Percentiles rank a stretch among this genome's conserved stretches.
phyloP scores from a whole-genome alignment of 257 asterid genomes.

The Marsdenia floribunda region DNA sequence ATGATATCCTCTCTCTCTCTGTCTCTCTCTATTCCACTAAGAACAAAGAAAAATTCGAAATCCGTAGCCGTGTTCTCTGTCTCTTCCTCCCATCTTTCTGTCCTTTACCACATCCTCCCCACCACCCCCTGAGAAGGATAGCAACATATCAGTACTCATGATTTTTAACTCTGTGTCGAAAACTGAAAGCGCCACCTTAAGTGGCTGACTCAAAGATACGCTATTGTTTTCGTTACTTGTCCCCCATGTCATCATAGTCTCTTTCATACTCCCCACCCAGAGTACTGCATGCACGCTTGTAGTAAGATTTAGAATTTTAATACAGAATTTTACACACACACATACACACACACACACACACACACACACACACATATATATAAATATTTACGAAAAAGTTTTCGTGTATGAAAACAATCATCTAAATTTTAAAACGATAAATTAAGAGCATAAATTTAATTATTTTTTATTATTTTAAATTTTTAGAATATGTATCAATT shows the following conservation, averaged over 20 bases:
- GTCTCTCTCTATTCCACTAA: slow-evolving; percentile 5
- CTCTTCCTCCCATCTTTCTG: slow-evolving; percentile 5
- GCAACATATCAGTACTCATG: slow-evolving; percentile 17
- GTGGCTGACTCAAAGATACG: slow-evolving; percentile 55
- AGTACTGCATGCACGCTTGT: no score
- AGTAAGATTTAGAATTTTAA: no score
- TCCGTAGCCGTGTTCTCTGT: slow-evolving; percentile 17
- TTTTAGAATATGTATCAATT: no score
- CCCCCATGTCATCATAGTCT: neutral
- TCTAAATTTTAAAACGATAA: no score
- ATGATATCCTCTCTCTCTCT: slow-evolving; percentile 20
- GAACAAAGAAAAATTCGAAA: slow-evolving; percentile 19
- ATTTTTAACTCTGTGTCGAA: slow-evolving; percentile 24
- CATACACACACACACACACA: no score
- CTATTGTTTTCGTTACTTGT: slow-evolving; percentile 3
- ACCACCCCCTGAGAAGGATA: slow-evolving; percentile 19
- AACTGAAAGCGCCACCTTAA: slow-evolving; percentile 31
- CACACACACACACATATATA: no score
- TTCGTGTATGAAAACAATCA: no score
- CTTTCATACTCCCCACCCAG: neutral
- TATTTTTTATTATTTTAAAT: no score
- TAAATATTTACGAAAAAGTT: no score
- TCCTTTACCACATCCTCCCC: neutral
- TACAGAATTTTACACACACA: no score
- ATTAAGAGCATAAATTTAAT: no score